phyloP scores from a whole-genome alignment of 768 basidiomycete species.

The Tephrocybe sp. region DNA sequence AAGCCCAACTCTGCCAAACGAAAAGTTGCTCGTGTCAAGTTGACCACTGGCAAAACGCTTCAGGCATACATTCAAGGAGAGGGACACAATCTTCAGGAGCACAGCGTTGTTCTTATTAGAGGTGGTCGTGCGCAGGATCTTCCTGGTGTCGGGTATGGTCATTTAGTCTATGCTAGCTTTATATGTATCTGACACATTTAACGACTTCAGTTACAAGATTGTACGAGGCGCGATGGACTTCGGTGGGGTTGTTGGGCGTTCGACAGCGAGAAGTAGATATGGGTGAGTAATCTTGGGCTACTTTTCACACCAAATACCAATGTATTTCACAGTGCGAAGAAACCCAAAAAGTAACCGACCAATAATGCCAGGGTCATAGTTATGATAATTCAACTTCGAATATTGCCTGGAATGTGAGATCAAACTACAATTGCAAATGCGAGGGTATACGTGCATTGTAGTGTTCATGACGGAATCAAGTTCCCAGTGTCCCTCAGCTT shows the following conservation, averaged over 20 bases:
- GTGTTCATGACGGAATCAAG: slow-evolving; percentile 36
- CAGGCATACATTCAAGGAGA: slow-evolving; percentile 97
- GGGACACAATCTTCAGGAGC: slow-evolving; percentile 97
- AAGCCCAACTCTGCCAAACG: slow-evolving; percentile 99
- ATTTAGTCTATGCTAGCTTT: background rate
- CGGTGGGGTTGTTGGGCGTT: slow-evolving; percentile 83
- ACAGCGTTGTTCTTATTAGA: slow-evolving; percentile 91
- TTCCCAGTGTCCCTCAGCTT: slow-evolving; percentile 65
- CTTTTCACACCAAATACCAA: slow-evolving; percentile 2
- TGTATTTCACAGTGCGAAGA: slow-evolving; percentile 60
- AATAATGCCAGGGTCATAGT: background rate
- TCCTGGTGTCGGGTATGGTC: slow-evolving; percentile 89
- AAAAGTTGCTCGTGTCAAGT: slow-evolving; percentile 92
- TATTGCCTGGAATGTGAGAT: slow-evolving; percentile 4
- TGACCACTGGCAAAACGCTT: slow-evolving; percentile 84
- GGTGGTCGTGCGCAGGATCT: slow-evolving; percentile 97
- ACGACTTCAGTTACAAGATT: slow-evolving; percentile 79
- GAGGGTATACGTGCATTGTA: slow-evolving; percentile 11
- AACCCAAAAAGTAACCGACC: slow-evolving; percentile 70
- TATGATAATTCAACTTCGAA: background rate
- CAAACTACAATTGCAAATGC: slow-evolving; percentile 5
- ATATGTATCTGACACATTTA: background rate
- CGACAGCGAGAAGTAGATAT: slow-evolving; percentile 85
- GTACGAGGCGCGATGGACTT: slow-evolving; percentile 93
- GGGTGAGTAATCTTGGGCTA: slow-evolving; percentile 51